Base-by-base conservation (phyloP, 1,284 basidiomycete genomes). In the Sphagnurus paluster region DNA sequence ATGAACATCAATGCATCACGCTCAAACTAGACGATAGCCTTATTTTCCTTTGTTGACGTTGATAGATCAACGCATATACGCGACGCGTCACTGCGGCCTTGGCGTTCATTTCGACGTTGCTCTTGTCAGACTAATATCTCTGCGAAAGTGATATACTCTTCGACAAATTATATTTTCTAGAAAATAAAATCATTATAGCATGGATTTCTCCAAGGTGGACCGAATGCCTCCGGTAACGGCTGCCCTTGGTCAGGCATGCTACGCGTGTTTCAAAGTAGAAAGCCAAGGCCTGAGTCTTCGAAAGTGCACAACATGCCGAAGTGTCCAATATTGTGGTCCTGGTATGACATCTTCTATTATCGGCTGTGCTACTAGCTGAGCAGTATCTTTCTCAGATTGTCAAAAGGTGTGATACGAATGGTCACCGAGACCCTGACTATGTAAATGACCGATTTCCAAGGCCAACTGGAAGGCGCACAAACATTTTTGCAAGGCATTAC, bases 251-350 rank as follows among this genome's bases (percentile, higher is more conserved):
- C 57, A 62, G 39, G 60, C 62, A 5, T 67, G 67, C 39, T 58
- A 61, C 37, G 44, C 54, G 11, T 69, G 65, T 53, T 62, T 60
- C 51, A 60, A 53, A 40, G 48, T 52, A 21, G 54, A 56, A 30
- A 40, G 39, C 6, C 34, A 39, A 5, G 48, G 44, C 32, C 42
- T 39, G 7, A 44, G 45, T 11, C 56, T 67, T 4, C 55, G 50
- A 26, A 61, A 52, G 30, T 69, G 66, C 48, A 52, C 56, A 2
- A 51, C 53, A n/a, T 67, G 65, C 49, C 46, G 48, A 23, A 52
- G 56, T 24, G 61, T 67, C 3, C 54, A 52, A 17, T 67, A 67
- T 49, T 67, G 67, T 45, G 51, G 61, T 23, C 17, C 57, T 42
- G 59, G 64, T 65, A 35, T 16, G 43, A 0, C 21, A 13, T 21